A percentile compares a stretch with the other conserved stretches of the same genome.
phyloP scores from a whole-genome alignment of 371 early-diverging fungal species.

The Umbelopsis sp. region DNA sequence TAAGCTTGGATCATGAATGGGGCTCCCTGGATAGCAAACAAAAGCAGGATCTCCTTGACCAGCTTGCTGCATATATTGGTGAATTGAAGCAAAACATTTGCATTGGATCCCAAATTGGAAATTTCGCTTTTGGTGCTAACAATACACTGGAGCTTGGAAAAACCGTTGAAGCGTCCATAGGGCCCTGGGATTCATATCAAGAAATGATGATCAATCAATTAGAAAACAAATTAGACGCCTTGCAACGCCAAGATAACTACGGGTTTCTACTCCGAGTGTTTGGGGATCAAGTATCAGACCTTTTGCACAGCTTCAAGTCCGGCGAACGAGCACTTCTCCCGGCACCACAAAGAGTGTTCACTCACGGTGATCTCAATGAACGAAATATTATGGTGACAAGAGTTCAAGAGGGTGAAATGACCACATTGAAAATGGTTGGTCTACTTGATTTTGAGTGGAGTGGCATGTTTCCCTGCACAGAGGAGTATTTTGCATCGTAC shows the following conservation, averaged over 20 bases:
- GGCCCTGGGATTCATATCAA: constrained; percentile 10
- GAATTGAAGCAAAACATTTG: background rate
- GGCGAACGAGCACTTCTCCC: background rate
- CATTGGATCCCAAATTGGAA: constrained; percentile 5
- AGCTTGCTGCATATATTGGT: background rate
- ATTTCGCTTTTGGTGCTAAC: background rate
- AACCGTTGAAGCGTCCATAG: constrained; percentile 10
- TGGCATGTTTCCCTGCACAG: constrained; percentile 14
- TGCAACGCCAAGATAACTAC: constrained; percentile 6
- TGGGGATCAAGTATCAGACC: background rate
- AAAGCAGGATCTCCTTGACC: background rate
- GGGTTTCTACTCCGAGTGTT: constrained; percentile 7
- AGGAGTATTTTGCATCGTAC: constrained; percentile 14
- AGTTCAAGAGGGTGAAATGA: background rate
- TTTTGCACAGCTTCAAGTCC: background rate
- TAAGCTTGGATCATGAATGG: constrained; percentile 10
- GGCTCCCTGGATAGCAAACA: background rate
- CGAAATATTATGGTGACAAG: constrained; percentile 12
- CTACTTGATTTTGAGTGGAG: constrained; percentile 17
- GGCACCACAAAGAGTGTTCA: background rate
- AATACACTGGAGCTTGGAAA: background rate
- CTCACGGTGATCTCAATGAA: constrained; percentile 4
- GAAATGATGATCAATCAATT: constrained; percentile 10
- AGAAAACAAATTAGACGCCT: background rate
- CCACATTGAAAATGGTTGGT: background rate